Evolutionary conservation across 257 asterid genomes (phyloP).

Genomic region (Nicotiana undulata): DNA sequence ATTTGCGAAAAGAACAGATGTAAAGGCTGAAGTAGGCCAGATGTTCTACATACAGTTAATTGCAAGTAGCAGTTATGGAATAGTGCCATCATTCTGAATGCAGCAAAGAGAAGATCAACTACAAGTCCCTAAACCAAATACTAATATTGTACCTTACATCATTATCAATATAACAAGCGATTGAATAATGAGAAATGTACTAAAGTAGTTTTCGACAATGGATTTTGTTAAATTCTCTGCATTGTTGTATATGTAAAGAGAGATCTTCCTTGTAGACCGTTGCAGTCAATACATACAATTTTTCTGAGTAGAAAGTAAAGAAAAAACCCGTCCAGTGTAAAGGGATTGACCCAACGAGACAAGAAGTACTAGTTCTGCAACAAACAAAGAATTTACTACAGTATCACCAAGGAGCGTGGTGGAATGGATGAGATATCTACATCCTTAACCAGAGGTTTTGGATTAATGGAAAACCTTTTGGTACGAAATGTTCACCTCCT

Average conservation of each 20-base stretch:
- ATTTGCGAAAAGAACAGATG: constrained; percentile 58
- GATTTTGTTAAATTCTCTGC: constrained; percentile 1
- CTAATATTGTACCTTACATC: background rate
- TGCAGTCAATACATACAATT: background rate
- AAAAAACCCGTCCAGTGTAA: background rate
- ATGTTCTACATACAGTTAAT: constrained; percentile 41
- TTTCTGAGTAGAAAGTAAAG: background rate
- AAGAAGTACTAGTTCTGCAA: background rate
- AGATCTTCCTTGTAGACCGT: background rate
- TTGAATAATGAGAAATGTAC: constrained; percentile 7
- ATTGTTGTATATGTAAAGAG: constrained; percentile 7
- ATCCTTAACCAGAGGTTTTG: background rate
- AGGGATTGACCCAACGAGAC: background rate
- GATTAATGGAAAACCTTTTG: background rate
- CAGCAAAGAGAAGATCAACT: background rate
- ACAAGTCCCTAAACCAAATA: background rate
- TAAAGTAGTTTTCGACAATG: background rate
- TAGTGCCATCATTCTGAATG: constrained; percentile 48
- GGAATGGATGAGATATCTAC: background rate
- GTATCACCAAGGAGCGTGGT: background rate
- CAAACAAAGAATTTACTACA: background rate
- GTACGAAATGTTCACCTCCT: background rate
- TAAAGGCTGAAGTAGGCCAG: constrained; percentile 38
- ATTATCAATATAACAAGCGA: constrained; percentile 6
- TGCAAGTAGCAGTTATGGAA: constrained; percentile 40